Conservation (phyloP, 148 eudicot genomes). For the Fagopyrum homotropicum region DNA sequence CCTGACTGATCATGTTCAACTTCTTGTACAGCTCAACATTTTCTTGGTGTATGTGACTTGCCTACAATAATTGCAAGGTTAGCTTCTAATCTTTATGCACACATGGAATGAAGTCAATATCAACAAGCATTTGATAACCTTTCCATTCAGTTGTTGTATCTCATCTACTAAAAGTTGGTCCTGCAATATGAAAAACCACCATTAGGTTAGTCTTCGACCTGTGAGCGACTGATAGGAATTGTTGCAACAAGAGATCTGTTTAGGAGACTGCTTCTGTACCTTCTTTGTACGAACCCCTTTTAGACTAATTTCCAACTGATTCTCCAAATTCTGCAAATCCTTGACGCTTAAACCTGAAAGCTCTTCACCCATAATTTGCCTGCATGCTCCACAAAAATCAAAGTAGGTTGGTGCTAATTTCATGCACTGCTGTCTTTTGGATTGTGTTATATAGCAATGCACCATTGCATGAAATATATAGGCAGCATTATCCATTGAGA, state of each 20-base stretch:
- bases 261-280: constrained; percentile 16
- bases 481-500: background rate
- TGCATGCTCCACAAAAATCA: constrained; percentile 7
- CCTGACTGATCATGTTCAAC: constrained; percentile 41
- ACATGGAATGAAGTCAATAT: background rate
- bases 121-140: constrained; percentile 29
- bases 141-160: constrained; percentile 57
- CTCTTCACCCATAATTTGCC: constrained; percentile 46
- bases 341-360: constrained; percentile 34
- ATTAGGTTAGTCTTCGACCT: background rate
- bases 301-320: constrained; percentile 35
- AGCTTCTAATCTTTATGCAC: constrained; percentile 12
- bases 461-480: background rate
- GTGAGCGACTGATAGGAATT: background rate
- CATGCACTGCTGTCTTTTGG: background rate
- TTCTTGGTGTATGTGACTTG: constrained; percentile 53
- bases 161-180: constrained; percentile 59
- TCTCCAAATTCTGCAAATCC: constrained; percentile 40
- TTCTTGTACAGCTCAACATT: constrained; percentile 63
- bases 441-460: background rate
- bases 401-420: background rate
- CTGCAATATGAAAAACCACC: constrained; percentile 22
- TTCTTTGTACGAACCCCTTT: constrained; percentile 32
- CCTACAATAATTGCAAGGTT: constrained; percentile 30
- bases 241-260: no score